Base-by-base conservation (phyloP, 2,329 filamentous ascomycete species). In the Diaporthe citri region DNA sequence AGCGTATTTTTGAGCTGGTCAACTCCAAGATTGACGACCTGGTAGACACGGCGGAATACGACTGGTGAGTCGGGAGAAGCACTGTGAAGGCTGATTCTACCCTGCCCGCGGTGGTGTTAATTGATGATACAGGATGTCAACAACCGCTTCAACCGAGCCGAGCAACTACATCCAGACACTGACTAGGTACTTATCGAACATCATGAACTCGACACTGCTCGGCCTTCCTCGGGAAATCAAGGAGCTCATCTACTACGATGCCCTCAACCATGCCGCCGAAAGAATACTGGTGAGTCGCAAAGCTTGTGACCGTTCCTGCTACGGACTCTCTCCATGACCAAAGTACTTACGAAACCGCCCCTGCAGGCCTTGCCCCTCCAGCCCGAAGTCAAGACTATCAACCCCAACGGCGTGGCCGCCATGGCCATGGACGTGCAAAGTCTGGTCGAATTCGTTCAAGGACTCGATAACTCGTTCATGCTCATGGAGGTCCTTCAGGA, bases 1-100 rank as follows among this genome's bases (percentile, higher is more conserved):
- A 98, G 85, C 93, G 97, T 46, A 98, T 99, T 74, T 99, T 99
- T 81, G 97, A 99, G 84, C 90, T 99, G 0, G 97, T 99, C 77
- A 98, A 99, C 85, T 97, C 94, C 74, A 99, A 99, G 86, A 98
- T 99, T 79, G 96, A 98, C 81, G 97, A 99, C 82, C 90, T 99
- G 15, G 94, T 99, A 72, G 96, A 98, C 80, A 98, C 96, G 0
- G 96, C 97, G 43, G 97, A 99, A 84, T 99, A 99, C 82, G 95
- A 98, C 83, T 99, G 97, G 93, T 92, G 85, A 72, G 85, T 77
- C 41, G 10, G 59, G 59, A 34, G 72, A 9, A 17, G 10, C 3
- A 28, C 15, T 15, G 22, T 43, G 36, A 57, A 22, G 56, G 60
- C 4, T 22, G 52, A 10, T 25, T 34, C 20, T 7, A 9, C n/a